Evolutionary conservation across 768 basidiomycete species (phyloP), one percentile per base, ranked within the genome.

Genomic region (Asterophora parasitica): DNA sequence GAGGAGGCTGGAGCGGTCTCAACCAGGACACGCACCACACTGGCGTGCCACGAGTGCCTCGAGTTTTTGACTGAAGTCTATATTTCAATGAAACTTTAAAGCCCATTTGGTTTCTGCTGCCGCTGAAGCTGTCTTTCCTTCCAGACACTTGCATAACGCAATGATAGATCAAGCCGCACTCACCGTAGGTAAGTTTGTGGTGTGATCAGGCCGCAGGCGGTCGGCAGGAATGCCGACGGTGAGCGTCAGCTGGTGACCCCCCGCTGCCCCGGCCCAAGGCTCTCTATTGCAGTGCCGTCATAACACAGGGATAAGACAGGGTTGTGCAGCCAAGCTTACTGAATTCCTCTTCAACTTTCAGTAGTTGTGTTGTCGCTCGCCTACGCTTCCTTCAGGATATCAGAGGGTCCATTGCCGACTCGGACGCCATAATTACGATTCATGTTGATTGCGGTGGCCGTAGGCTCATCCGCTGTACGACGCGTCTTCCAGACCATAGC

Each of bases 161-260:
- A 23, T 23, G 23, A 23, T 23, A 6, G 23, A 26, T 35, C 34
- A 49, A 42, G 19, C 45, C 44, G 42, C 33, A 35, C 44, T 46
- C 50, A 46, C 49, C 33, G 42, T 47, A 46, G 33, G 41, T 31
- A 28, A 13, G 33, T 46, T 32, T 17, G 38, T 4, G 23, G 23
- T 23, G 6, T n/a, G 35, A 27, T 48, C n/a, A n/a, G n/a, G n/a
- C 16, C 15, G 10, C 28, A 17, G 30, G 15, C 12, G 30, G 30
- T 30, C 12, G 48, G 35, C 41, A 15, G 19, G 4, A 28, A 4
- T 46, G 44, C 48, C 48, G 31, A 36, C 28, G 33, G 36, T 39
- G 37, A 16, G 28, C 26, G 15, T 45, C 47, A 49, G 45, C 36
- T 53, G 42, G 49, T 38, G 19, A 8, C 6, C 23, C 23, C 23